phyloP scores from a whole-genome alignment of 495 filamentous ascomycete species.

The Aspergillus funiculosus region DNA sequence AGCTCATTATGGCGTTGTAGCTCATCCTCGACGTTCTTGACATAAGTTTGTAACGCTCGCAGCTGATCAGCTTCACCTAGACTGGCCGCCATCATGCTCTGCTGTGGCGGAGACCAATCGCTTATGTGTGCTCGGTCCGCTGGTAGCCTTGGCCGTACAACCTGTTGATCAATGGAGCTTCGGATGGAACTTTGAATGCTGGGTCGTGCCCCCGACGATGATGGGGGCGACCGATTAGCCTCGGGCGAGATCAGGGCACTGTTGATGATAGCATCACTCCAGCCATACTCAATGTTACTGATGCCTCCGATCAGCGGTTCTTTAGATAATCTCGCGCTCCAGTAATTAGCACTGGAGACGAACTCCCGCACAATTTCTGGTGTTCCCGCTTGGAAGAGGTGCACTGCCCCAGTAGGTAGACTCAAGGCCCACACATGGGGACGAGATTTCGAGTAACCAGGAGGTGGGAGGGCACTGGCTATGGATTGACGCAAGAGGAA shows the following conservation, averaged over 20 bases:
- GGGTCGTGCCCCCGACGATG: conserved; percentile 44
- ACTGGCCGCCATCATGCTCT: conserved; percentile 78
- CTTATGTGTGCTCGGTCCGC: conserved; percentile 80
- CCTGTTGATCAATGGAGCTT: conserved; percentile 63
- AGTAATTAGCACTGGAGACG: conserved; percentile 93
- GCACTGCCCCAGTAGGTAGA: conserved; percentile 85
- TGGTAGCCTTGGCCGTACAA: conserved; percentile 61
- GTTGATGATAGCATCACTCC: conserved; percentile 86
- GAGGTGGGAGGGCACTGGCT: conserved; percentile 80
- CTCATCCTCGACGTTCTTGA: conserved; percentile 80
- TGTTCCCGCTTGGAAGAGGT: conserved; percentile 95
- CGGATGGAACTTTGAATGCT: conserved; percentile 68
- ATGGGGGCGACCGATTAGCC: conserved; percentile 39
- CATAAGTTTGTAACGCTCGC: conserved; percentile 66
- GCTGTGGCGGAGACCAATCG: conserved; percentile 90
- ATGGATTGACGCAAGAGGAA: conserved; percentile 91
- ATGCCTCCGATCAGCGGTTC: conserved; percentile 87
- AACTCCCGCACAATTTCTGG: conserved; percentile 93
- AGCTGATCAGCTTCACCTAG: conserved; percentile 77
- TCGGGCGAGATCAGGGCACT: conserved; percentile 55
- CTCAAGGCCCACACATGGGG: conserved; percentile 96
- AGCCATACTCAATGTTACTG: conserved; percentile 96
- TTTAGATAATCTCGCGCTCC: conserved; percentile 89
- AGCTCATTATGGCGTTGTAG: conserved; percentile 82
- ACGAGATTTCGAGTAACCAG: conserved; percentile 84